Percentiles rank a stretch among this genome's conserved stretches.
Evolutionary conservation across 1,284 basidiomycete genomes (phyloP).

Genomic region (Volvariella surrecta): DNA sequence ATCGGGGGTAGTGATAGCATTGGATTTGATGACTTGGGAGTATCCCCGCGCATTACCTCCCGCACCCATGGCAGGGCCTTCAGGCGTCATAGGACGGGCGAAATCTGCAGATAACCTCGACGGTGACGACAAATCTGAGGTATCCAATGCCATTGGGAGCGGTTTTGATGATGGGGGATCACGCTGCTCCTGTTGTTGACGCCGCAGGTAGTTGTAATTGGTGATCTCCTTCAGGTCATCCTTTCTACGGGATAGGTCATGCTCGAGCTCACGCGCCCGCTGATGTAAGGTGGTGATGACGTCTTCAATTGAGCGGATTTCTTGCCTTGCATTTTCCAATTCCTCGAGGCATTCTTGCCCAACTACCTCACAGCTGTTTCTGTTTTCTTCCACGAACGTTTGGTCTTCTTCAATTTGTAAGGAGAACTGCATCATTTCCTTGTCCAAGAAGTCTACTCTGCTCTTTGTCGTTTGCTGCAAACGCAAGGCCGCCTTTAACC

Average conservation of each 20-base stretch:
- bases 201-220: too few species aligned
- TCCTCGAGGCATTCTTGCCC: slow-evolving; percentile 43
- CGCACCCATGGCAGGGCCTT: too few species aligned
- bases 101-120: too few species aligned
- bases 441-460: slow-evolving; percentile 58
- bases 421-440: slow-evolving; percentile 59
- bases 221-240: too few species aligned
- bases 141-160: too few species aligned
- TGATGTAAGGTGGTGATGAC: slow-evolving; percentile 43
- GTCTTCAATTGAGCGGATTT: slow-evolving; percentile 70
- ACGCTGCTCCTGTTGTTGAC: too few species aligned
- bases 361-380: slow-evolving; percentile 30
- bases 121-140: too few species aligned
- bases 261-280: slow-evolving; percentile 53
- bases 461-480: slow-evolving; percentile 57
- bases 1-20: too few species aligned
- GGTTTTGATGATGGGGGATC: too few species aligned
- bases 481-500: slow-evolving; percentile 62
- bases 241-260: slow-evolving; percentile 24
- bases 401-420: slow-evolving; percentile 44
- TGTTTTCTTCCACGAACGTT: slow-evolving; percentile 37
- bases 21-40: too few species aligned
- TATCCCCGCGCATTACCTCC: too few species aligned
- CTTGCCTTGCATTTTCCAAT: slow-evolving; percentile 51
- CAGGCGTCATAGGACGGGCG: too few species aligned